A percentile compares a stretch with the other conserved stretches of the same genome.
phyloP scores from a whole-genome alignment of 2,329 filamentous ascomycete species.

The Xylariaceae sp. region DNA sequence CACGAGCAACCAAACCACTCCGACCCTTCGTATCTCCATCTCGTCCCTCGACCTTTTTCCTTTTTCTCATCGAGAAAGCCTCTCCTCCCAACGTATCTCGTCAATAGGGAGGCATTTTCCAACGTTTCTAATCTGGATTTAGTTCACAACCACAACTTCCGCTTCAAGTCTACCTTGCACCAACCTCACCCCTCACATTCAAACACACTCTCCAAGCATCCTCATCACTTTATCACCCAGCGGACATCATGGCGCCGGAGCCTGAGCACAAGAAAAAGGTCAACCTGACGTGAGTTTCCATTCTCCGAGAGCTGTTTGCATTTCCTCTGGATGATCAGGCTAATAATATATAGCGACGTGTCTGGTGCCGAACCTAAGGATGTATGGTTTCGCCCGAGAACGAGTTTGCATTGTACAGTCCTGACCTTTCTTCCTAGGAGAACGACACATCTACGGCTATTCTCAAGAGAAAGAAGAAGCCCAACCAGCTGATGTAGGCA shows the following conservation, averaged over 20 bases:
- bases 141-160: not conserved
- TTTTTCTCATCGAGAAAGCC: constrained; percentile 4
- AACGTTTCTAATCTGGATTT: not conserved
- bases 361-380: constrained; percentile 84
- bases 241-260: constrained; percentile 65
- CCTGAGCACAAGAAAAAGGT: constrained; percentile 76
- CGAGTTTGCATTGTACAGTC: constrained; percentile 19
- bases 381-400: constrained; percentile 48
- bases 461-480: constrained; percentile 99
- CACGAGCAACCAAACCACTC: constrained; percentile 6
- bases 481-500: constrained; percentile 87
- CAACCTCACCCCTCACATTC: not conserved
- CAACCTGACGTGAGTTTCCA: constrained; percentile 66
- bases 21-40: not conserved
- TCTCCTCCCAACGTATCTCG: not conserved
- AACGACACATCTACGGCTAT: constrained; percentile 94
- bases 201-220: not conserved
- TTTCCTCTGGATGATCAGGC: constrained; percentile 23
- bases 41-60: constrained; percentile 6
- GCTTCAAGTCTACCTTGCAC: not conserved
- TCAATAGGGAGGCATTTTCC: constrained; percentile 7
- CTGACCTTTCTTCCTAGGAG: constrained; percentile 50
- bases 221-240: constrained; percentile 14
- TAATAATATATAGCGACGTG: constrained; percentile 63
- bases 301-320: not conserved